These are phyloP conservation scores for Stagonosporopsis vannaccii DNA, from an alignment of 2,329 filamentous ascomycete genomes.

Conservation along the genomic window DNA sequence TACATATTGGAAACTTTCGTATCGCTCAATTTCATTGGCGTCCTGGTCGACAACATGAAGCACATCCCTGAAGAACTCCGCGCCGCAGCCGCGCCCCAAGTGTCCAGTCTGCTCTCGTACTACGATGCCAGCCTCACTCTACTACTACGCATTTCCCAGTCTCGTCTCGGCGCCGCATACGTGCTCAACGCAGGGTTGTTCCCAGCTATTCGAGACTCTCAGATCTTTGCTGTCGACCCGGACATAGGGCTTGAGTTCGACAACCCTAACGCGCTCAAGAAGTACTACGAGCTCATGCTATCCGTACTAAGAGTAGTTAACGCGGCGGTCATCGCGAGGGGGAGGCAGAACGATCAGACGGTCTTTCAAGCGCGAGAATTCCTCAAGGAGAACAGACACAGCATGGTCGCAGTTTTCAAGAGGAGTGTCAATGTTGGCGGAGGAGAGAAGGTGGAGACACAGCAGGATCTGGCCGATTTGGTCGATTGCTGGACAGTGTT, in stretches of 20 bases:
- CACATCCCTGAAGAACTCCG: conserved; percentile 73
- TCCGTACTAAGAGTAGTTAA: conserved; percentile 82
- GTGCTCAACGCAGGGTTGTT: conserved; percentile 92
- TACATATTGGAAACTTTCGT: conserved; percentile 81
- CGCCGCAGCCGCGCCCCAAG: conserved; percentile 54
- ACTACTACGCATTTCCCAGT: conserved; percentile 83
- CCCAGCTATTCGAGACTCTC: conserved; percentile 77
- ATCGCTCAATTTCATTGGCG: conserved; percentile 87
- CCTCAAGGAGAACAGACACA: conserved; percentile 79
- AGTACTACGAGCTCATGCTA: conserved; percentile 84
- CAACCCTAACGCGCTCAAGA: conserved; percentile 73
- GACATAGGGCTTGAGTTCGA: conserved; percentile 84
- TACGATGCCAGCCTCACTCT: conserved; percentile 81
- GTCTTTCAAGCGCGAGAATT: conserved; percentile 80
- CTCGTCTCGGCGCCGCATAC: conserved; percentile 80
- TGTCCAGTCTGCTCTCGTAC: conserved; percentile 63
- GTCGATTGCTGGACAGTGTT: conserved; percentile 86
- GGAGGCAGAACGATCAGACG: conserved; percentile 77
- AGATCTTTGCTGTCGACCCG: conserved; percentile 88
- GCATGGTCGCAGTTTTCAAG: conserved; percentile 90
- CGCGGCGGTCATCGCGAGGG: conserved; percentile 80
- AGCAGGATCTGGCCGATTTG: conserved; percentile 74
- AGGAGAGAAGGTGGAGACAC: conserved; percentile 60
- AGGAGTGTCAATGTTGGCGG: conserved; percentile 78
- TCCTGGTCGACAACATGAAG: conserved; percentile 87